Conservation (phyloP, 345 rosid species). For the Ailanthus altissimus region DNA sequence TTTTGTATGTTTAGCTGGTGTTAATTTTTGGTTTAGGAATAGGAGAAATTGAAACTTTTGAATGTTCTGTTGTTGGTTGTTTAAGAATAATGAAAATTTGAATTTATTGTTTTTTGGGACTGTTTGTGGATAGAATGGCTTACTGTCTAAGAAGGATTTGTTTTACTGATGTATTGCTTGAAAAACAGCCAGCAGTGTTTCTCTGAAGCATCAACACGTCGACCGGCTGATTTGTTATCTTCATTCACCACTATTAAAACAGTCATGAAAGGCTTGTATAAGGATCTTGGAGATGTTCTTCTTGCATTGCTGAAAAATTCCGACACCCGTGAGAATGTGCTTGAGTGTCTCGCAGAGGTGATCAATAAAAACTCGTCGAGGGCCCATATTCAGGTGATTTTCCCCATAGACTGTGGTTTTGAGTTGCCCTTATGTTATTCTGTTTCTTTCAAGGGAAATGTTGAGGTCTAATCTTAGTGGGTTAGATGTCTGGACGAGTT, state of each 20-base stretch:
- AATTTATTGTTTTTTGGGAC: not conserved
- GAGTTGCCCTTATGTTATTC: not conserved
- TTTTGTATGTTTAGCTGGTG: not conserved
- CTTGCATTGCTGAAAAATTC: slow-evolving; percentile 64
- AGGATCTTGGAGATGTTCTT: slow-evolving; percentile 70
- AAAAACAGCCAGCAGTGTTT: slow-evolving; percentile 87
- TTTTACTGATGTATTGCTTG: slow-evolving; percentile 14
- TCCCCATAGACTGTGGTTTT: not conserved
- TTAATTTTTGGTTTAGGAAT: not conserved
- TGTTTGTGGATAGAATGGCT: slow-evolving; percentile 8
- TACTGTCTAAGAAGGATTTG: not conserved
- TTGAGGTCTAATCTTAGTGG: slow-evolving; percentile 1
- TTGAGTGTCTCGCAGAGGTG: slow-evolving; percentile 94
- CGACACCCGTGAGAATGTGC: slow-evolving; percentile 79
- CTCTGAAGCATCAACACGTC: slow-evolving; percentile 82
- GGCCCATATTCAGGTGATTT: slow-evolving; percentile 79
- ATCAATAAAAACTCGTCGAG: slow-evolving; percentile 88
- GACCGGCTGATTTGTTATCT: slow-evolving; percentile 77
- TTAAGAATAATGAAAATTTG: not conserved
- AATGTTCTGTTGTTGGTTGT: not conserved
- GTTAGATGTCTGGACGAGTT: not conserved
- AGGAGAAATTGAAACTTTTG: not conserved
- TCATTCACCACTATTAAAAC: slow-evolving; percentile 87
- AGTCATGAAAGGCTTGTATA: slow-evolving; percentile 68
- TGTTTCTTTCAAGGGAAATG: not conserved